phyloP scores from a whole-genome alignment of 768 basidiomycete genomes.

The Boletus barrowsii region DNA sequence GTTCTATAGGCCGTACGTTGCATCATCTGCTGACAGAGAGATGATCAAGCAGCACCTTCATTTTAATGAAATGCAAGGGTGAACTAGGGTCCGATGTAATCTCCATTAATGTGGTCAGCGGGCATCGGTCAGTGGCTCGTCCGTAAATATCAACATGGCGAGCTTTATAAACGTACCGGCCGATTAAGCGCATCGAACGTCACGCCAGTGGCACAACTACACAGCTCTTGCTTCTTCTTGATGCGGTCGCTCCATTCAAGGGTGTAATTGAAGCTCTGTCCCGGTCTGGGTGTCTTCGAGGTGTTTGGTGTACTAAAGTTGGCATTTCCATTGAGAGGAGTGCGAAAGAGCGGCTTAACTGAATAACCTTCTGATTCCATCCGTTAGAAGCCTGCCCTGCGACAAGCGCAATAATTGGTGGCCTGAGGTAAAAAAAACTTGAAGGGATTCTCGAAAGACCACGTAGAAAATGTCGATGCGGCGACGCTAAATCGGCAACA shows the following conservation, averaged over 20 bases:
- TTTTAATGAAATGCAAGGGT: constrained; percentile 17
- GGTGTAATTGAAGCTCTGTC: constrained; percentile 7
- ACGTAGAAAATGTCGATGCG: constrained; percentile 1
- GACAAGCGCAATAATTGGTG: constrained; percentile 3
- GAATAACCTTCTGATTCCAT: constrained; percentile 16
- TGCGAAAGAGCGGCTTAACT: neutral
- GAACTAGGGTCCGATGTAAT: constrained; percentile 22
- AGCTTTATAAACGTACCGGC: constrained; percentile 12
- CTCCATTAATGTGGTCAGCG: constrained; percentile 16
- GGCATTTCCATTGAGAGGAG: constrained; percentile 1
- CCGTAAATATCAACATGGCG: constrained; percentile 8
- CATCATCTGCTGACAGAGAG: constrained; percentile 9
- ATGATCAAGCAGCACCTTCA: constrained; percentile 15
- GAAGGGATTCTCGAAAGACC: constrained; percentile 12
- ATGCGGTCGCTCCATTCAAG: constrained; percentile 7
- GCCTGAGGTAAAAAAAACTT: neutral
- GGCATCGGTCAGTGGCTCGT: constrained; percentile 14
- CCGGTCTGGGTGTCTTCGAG: constrained; percentile 4
- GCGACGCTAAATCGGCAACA: constrained; percentile 8
- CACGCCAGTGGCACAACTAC: constrained; percentile 14
- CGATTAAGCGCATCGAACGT: constrained; percentile 15
- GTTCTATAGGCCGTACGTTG: constrained; percentile 8
- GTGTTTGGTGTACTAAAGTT: neutral
- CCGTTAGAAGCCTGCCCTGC: constrained; percentile 5
- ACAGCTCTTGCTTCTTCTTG: constrained; percentile 10